Evolutionary conservation across 2,329 filamentous ascomycete species (phyloP), one percentile per base, ranked within the genome.

Genomic region (Microcyclospora pomicola): DNA sequence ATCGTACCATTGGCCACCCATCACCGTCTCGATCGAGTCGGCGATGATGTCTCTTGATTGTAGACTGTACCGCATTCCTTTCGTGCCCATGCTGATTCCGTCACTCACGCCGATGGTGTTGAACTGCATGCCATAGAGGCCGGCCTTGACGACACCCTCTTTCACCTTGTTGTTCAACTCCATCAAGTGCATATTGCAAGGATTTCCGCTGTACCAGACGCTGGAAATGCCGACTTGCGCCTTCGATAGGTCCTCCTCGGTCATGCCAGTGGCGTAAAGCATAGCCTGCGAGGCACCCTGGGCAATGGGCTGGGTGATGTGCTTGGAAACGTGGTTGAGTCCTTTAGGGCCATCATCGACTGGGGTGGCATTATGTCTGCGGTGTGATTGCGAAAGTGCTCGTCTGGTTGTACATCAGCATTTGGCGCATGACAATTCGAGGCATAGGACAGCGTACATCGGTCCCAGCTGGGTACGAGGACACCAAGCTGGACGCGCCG

Each of bases 1-100:
- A 62, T 98, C 91, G 59, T 98, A 96, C 86, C 87, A 96, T 65
- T 98, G 91, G 12, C 86, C 91, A 49, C 86, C 81, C 87, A 96
- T 98, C 53, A 98, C 91, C 5, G 91, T 96, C 72, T 98, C 91
- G 55, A 98, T 93, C 44, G 83, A 92, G 66, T 98, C 91, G 54
- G 91, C 91, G 53, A 98, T 98, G 54, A 98, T 75, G 63, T 98
- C 91, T 60, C 91, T 75, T 50, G 84, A 93, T 68, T 96, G 91
- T 39, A 60, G 47, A 6, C 53, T 57, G 66, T 86, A 96, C 45
- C 88, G 75, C 91, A 98, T 98, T 52, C 92, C 91, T 28, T 80
- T 83, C 34, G 91, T 98, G 36, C 91, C 91, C 91, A 98, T 98
- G 52, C 85, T 94, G 53, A 98, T 98, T 42, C 77, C 91, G 60